Percentiles rank a stretch among this genome's conserved stretches.
These are phyloP conservation scores for Aspergillus awamori DNA, from an alignment of 2,329 filamentous ascomycete species.

Conservation along the genomic window DNA sequence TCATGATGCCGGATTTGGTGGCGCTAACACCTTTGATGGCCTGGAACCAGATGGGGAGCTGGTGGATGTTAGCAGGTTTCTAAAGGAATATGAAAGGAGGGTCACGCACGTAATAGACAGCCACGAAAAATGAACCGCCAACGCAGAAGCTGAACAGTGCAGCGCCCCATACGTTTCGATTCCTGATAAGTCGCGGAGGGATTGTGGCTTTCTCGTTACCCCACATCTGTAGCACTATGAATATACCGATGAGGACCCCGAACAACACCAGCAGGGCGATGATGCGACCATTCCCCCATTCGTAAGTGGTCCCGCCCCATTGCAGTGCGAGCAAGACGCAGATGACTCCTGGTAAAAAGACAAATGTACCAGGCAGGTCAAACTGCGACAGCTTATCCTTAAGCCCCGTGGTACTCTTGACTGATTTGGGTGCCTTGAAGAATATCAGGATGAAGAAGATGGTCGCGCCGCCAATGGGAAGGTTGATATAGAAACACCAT, in stretches of 20 bases:
- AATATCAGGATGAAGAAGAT: conserved; percentile 45
- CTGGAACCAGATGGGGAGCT: conserved; percentile 51
- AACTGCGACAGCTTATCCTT: conserved; percentile 37
- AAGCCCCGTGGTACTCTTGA: conserved; percentile 26
- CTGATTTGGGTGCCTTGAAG: conserved; percentile 40
- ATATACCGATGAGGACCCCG: conserved; percentile 48
- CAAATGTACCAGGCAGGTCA: conserved; percentile 46
- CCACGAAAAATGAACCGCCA: conserved; percentile 48
- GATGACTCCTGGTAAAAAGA: conserved; percentile 27
- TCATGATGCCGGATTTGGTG: conserved; percentile 43
- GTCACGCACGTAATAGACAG: conserved; percentile 47
- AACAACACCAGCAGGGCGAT: conserved; percentile 46
- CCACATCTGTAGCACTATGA: conserved; percentile 34
- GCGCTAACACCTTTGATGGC: conserved; percentile 40
- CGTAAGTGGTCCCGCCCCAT: conserved; percentile 54
- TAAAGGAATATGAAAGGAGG: neutral
- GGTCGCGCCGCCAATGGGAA: conserved; percentile 50
- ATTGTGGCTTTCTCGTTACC: conserved; percentile 48
- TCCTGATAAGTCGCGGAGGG: conserved; percentile 48
- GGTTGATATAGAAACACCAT: conserved; percentile 60
- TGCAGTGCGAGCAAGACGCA: conserved; percentile 53
- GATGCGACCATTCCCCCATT: conserved; percentile 47
- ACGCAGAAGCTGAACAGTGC: conserved; percentile 47
- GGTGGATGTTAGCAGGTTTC: neutral
- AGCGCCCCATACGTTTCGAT: conserved; percentile 47